A percentile compares a stretch with the other conserved stretches of the same genome.
Evolutionary conservation across 1,284 basidiomycete species (phyloP).

Genomic region (Pseudozyma sp.): DNA sequence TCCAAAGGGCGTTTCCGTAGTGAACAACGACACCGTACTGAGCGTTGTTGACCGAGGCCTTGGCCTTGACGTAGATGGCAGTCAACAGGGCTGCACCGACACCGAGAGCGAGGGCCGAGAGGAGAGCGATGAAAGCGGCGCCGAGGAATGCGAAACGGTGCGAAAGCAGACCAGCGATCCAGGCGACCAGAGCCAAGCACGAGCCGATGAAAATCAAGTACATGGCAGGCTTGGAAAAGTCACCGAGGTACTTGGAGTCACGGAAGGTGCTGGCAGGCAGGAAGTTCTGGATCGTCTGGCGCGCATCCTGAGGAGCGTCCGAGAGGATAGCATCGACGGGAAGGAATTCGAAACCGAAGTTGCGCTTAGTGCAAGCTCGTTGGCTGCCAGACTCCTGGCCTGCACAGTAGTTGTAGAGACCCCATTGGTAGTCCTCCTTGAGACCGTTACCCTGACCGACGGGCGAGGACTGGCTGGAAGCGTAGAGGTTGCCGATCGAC

Average conservation of each 20-base stretch:
- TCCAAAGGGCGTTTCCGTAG: slow-evolving; percentile 65
- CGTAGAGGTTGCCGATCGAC: slow-evolving; percentile 46
- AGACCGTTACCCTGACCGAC: slow-evolving; percentile 44
- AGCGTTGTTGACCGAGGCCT: slow-evolving; percentile 27
- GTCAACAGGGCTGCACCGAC: slow-evolving; percentile 62
- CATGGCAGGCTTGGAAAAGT: slow-evolving; percentile 57
- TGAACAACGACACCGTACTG: slow-evolving; percentile 40
- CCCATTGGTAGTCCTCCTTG: slow-evolving; percentile 56
- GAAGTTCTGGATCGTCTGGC: slow-evolving; percentile 24
- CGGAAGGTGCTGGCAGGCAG: slow-evolving; percentile 44
- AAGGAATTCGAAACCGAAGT: slow-evolving; percentile 55
- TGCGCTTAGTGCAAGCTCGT: slow-evolving; percentile 34
- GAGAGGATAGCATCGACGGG: slow-evolving; percentile 41
- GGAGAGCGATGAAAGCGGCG: slow-evolving; percentile 56
- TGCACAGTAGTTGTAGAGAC: slow-evolving; percentile 61
- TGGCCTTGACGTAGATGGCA: slow-evolving; percentile 56
- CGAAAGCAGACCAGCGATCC: slow-evolving; percentile 55
- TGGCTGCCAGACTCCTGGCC: slow-evolving; percentile 23
- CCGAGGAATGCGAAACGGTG: slow-evolving; percentile 61
- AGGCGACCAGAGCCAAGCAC: slow-evolving; percentile 58
- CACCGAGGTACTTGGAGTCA: slow-evolving; percentile 49
- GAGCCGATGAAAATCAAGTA: slow-evolving; percentile 66
- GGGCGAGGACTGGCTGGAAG: slow-evolving; percentile 33
- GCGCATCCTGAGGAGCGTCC: slow-evolving; percentile 32
- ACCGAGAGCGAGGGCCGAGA: slow-evolving; percentile 54